These are phyloP conservation scores for Claviceps capensis DNA, from an alignment of 2,329 filamentous ascomycete species.

Conservation along the genomic window DNA sequence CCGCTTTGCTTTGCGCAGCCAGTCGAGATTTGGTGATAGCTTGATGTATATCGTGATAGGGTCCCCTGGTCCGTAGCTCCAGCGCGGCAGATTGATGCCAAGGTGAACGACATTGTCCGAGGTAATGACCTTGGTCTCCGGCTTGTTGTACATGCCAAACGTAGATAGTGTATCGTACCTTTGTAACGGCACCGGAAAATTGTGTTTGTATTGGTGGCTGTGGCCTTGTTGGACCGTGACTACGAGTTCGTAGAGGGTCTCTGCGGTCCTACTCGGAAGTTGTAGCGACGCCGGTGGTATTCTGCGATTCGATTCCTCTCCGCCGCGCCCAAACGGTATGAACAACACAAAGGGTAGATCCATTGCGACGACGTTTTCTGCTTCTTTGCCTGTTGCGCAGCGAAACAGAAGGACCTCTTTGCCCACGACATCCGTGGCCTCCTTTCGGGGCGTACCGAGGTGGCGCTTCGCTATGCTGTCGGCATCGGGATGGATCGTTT, in stretches of 20 bases:
- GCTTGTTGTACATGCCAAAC: slow-evolving; percentile 98
- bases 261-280: slow-evolving; percentile 81
- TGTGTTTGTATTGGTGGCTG: slow-evolving; percentile 75
- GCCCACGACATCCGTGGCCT: slow-evolving; percentile 83
- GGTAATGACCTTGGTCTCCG: slow-evolving; percentile 73
- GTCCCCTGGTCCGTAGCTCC: slow-evolving; percentile 93
- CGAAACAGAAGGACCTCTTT: slow-evolving; percentile 90
- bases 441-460: slow-evolving; percentile 76
- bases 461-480: slow-evolving; percentile 90
- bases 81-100: slow-evolving; percentile 81
- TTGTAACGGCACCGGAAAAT: slow-evolving; percentile 79
- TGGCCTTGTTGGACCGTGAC: slow-evolving; percentile 90
- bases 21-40: slow-evolving; percentile 81
- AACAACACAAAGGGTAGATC: slow-evolving; percentile 95
- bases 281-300: slow-evolving; percentile 89
- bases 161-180: slow-evolving; percentile 95
- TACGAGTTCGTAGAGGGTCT: slow-evolving; percentile 93
- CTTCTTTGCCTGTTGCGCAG: slow-evolving; percentile 69
- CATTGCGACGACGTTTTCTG: slow-evolving; percentile 86
- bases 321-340: slow-evolving; percentile 85
- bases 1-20: slow-evolving; percentile 77
- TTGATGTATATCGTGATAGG: slow-evolving; percentile 95
- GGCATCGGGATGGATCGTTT: slow-evolving; percentile 92
- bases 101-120: slow-evolving; percentile 85
- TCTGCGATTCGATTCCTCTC: slow-evolving; percentile 76